These are phyloP conservation scores for Sanghuangporus weigelae DNA, from an alignment of 1,284 basidiomycete species.

Conservation along the genomic window DNA sequence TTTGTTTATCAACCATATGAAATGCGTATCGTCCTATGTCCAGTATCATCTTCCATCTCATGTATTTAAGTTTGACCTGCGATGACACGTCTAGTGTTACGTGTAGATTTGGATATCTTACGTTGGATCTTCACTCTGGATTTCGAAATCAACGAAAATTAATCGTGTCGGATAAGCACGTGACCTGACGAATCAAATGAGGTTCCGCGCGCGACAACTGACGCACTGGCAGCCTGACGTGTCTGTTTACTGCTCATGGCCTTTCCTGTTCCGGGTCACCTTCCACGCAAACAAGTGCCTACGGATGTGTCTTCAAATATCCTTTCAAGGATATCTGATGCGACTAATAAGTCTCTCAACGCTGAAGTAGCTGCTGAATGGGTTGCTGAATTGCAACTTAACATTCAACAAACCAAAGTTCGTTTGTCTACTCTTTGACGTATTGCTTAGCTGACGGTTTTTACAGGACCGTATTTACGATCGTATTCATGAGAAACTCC, in stretches of 20 bases:
- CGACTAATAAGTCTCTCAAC: slow-evolving; percentile 49
- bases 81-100: too few species aligned
- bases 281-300: slow-evolving; percentile 48
- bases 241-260: slow-evolving; percentile 44
- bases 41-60: too few species aligned
- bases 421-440: slow-evolving; percentile 12
- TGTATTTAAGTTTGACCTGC: too few species aligned
- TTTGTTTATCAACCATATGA: too few species aligned
- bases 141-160: neutral
- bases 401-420: slow-evolving; percentile 65
- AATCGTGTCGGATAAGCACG: neutral
- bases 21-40: too few species aligned
- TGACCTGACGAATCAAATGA: neutral
- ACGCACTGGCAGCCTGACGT: slow-evolving; percentile 9
- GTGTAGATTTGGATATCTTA: neutral
- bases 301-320: slow-evolving; percentile 67
- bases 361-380: slow-evolving; percentile 58
- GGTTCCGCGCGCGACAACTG: neutral
- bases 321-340: slow-evolving; percentile 61
- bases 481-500: slow-evolving; percentile 57
- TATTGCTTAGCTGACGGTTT: neutral
- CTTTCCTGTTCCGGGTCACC: slow-evolving; percentile 63
- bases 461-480: slow-evolving; percentile 58
- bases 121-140: too few species aligned
- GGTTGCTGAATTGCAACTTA: slow-evolving; percentile 63